Evolutionary conservation across 257 asterid genomes (phyloP), one percentile per base, ranked within the genome.

Genomic region (Nicotiana tomentosiformis): DNA sequence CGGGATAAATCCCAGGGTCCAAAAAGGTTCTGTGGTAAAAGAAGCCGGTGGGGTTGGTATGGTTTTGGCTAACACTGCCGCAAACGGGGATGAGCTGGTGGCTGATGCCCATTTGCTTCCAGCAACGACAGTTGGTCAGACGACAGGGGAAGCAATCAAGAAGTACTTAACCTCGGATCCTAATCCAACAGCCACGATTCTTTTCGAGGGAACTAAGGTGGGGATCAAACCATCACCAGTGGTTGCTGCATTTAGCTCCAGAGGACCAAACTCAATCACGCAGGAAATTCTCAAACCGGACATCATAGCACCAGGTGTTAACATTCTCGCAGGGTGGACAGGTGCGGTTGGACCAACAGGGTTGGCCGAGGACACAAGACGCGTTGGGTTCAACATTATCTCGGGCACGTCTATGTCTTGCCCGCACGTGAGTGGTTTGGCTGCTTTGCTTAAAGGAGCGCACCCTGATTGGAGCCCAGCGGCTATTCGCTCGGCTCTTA

Each of bases 351-450:
- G 93, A 0, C 95, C 95, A 9, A 88, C 95, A 1, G 92, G 88
- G 43, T 88, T 90, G 74, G 85, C 77, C 37, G 81, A 77, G 83
- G 95, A 91, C 84, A 67, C 84, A 0, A 80, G 93, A 82, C 88
- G 51, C 64, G 83, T 90, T 37, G 81, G 57, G n/a, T 91, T 87
- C 90, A 91, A 91, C 85, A 90, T 91, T 83, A 76, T 90, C 84
- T 90, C 95, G 8, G 93, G 95, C 9, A 91, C 95, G 30, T 91
- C 94, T 58, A 91, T 91, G 94, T 91, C 94, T 30, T 89, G 93
- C 83, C 94, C 94, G 4, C 94, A 91, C 82, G 86, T 91, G 5
- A 89, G 91, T 55, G 94, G 94, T 11, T 58, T 91, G 79, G 92
- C 92, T 1, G 94, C 92, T 0, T 83, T 91, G 77, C 61, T 91